Base-by-base conservation (phyloP, 1,139 yeast species). In the Arxiozyma telluris region DNA sequence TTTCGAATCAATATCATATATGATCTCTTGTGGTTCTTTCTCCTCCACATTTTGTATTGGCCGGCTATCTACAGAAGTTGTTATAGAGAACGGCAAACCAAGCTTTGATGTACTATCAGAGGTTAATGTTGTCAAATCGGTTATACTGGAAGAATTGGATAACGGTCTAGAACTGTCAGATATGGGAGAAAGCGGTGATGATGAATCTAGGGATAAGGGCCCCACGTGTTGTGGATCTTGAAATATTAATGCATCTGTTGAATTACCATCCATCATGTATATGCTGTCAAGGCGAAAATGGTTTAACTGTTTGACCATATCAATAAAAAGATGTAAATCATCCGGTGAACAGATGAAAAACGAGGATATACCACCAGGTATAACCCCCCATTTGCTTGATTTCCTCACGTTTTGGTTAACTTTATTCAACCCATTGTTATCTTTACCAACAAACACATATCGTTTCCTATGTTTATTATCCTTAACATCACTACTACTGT, bases 1-100 rank as follows among this genome's bases (percentile, higher is more conserved):
- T 30, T 44, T 50, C 12, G 48, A 44, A 50, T 54, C 57, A 8
- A 54, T 54, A 41, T 52, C 54, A 44, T 50, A 41, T 30, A 50
- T 51, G n/a, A 34, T 41, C 27, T 38, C 34, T 39, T 23, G 18
- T 25, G n/a, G 23, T 15, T 50, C 51, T 9, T 34, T 9, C 6
- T 27, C 25, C 25, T 30, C 21, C 20, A 38, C 11, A 18, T 27
- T 38, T 27, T 20, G 15, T 8, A 30, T 18, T 30, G 43, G 30
- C 17, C 34, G 27, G 8, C n/a, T 34, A 15, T 34, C 39, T 34
- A 8, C 39, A 34, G 39, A 11, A 11, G 25, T 4, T 43, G 23
- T 34, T 45, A 18, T 27, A 46, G 9, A 38, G 18, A 22, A 46
- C 1, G 49, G 49, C 15, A 22, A 23, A 22, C 23, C 11, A 46